Evolutionary conservation across 306 rosid genomes (phyloP).

Genomic region (Prosopis cineraria): DNA sequence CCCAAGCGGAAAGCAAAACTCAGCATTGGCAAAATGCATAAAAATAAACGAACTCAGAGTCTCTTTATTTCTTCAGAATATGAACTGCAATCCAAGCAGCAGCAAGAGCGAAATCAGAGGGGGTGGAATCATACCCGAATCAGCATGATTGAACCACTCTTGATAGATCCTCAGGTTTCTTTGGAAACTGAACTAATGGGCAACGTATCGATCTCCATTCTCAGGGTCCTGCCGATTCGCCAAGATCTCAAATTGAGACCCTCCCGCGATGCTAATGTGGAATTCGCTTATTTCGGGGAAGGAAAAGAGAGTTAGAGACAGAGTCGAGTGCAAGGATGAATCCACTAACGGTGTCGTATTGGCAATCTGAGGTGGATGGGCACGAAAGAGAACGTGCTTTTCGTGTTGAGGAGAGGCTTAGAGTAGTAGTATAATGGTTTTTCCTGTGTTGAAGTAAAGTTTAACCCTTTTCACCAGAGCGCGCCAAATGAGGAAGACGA

Average conservation of each 20-base stretch:
- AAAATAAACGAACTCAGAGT: background rate
- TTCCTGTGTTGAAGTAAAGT: background rate
- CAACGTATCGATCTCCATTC: conserved; percentile 69
- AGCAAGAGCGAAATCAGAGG: background rate
- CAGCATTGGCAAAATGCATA: conserved; percentile 4
- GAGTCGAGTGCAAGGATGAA: background rate
- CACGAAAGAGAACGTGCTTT: background rate
- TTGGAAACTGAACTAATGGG: conserved; percentile 54
- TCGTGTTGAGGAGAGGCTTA: background rate
- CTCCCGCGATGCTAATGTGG: background rate
- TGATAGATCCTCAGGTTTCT: conserved; percentile 61
- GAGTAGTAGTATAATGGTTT: background rate
- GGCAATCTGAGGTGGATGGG: background rate
- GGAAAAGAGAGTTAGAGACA: background rate
- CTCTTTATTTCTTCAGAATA: background rate
- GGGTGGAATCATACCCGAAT: conserved; percentile 54
- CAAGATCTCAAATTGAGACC: background rate
- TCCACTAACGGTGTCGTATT: background rate
- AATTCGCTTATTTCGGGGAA: background rate
- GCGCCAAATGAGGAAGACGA: background rate
- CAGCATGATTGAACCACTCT: conserved; percentile 86
- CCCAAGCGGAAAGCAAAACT: background rate
- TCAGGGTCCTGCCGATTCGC: background rate
- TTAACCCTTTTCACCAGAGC: background rate
- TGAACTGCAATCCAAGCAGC: background rate